Evolutionary conservation across 2,329 filamentous ascomycete genomes (phyloP).

Genomic region (Curvularia sp.): DNA sequence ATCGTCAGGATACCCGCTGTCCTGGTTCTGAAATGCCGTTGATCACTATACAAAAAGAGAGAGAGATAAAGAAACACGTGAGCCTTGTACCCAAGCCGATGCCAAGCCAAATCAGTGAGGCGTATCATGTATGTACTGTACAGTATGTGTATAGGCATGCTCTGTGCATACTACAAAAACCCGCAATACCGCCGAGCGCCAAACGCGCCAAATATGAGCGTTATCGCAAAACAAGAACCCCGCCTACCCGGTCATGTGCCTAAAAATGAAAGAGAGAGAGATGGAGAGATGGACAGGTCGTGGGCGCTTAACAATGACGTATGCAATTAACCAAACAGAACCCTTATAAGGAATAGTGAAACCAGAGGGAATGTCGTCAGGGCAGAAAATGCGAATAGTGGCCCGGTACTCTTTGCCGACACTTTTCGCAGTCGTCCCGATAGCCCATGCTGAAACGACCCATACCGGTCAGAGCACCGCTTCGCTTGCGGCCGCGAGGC

Average conservation of each 20-base stretch:
- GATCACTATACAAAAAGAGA: background rate
- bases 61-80: background rate
- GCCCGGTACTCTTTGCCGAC: constrained; percentile 55
- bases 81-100: background rate
- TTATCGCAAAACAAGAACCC: background rate
- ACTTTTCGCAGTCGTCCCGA: constrained; percentile 59
- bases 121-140: background rate
- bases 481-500: constrained; percentile 47
- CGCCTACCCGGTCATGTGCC: background rate
- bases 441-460: constrained; percentile 58
- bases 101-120: background rate
- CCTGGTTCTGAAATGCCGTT: background rate
- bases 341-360: background rate
- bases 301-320: background rate
- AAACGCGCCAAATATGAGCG: constrained; percentile 4
- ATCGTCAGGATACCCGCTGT: background rate
- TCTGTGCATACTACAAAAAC: background rate
- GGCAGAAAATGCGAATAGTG: constrained; percentile 58
- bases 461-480: constrained; percentile 48
- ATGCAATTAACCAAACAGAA: background rate
- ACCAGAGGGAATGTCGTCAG: background rate
- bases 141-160: background rate
- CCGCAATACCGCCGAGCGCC: constrained; percentile 4
- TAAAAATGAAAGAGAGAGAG: background rate
- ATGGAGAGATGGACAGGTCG: background rate